Conservation (phyloP, 306 rosid genomes). For the Cucurbita pepo region DNA sequence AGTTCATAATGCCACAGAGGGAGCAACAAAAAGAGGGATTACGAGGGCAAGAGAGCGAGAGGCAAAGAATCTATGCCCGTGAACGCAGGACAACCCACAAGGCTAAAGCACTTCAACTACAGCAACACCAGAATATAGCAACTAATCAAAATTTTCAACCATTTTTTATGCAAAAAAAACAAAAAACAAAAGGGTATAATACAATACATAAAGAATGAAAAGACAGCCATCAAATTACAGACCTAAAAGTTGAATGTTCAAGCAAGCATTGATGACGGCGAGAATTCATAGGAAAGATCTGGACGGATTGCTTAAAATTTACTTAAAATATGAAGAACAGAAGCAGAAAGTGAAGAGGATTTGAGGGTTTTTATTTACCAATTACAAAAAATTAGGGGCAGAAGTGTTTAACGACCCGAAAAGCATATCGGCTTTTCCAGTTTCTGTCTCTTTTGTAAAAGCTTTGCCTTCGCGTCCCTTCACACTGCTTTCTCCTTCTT, state of each 20-base stretch:
- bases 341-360: conserved; percentile 30
- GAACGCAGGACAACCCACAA: conserved; percentile 13
- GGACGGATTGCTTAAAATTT: not conserved
- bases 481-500: conserved; percentile 2
- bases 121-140: conserved; percentile 31
- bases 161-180: too few species aligned
- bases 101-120: conserved; percentile 31
- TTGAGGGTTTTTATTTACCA: conserved; percentile 26
- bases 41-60: conserved; percentile 5
- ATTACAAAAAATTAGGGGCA: conserved; percentile 17
- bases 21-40: not conserved
- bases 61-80: conserved; percentile 46
- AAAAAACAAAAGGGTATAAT: not conserved
- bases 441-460: conserved; percentile 19
- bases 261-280: not conserved
- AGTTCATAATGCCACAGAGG: conserved; percentile 19
- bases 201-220: not conserved
- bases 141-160: not conserved
- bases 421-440: conserved; percentile 38
- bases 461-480: not conserved
- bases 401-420: conserved; percentile 14
- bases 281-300: not conserved
- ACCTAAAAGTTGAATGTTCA: not conserved
- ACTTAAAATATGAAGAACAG: conserved; percentile 16
- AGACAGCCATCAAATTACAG: conserved; percentile 1